Percentiles rank a stretch among this genome's conserved stretches.
Conservation (phyloP, 1,139 yeast genomes). For the Taiozyma sp. region DNA sequence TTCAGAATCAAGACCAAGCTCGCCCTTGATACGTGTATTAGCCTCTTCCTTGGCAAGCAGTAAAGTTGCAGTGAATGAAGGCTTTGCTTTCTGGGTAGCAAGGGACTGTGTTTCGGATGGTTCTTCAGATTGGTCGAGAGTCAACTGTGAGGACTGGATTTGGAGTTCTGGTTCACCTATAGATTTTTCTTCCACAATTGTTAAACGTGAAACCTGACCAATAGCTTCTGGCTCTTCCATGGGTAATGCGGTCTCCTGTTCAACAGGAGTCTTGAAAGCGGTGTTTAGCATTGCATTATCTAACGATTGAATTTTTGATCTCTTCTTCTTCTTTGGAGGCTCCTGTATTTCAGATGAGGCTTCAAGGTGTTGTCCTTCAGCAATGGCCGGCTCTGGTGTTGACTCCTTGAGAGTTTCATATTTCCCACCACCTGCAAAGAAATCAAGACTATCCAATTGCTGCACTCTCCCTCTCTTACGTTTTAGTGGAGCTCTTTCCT, state of each 20-base stretch:
- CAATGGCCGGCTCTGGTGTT: neutral
- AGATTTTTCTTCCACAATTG: neutral
- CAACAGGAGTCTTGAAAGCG: neutral
- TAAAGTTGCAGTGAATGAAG: constrained; percentile 18
- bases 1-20: constrained; percentile 24
- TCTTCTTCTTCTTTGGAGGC: constrained; percentile 8
- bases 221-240: neutral
- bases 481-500: neutral
- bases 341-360: neutral
- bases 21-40: constrained; percentile 26
- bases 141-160: neutral
- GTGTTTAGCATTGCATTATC: constrained; percentile 5
- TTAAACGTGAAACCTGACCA: neutral
- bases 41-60: constrained; percentile 28
- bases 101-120: neutral
- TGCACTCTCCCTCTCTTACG: constrained; percentile 18
- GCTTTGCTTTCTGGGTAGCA: neutral
- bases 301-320: constrained; percentile 11
- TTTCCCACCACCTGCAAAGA: constrained; percentile 32
- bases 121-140: neutral
- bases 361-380: neutral
- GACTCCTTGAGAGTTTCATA: constrained; percentile 2
- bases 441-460: constrained; percentile 29
- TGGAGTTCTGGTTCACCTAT: neutral
- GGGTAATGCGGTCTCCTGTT: neutral